Base-by-base conservation (phyloP, 768 basidiomycete species). In the Phylloporus sp. region DNA sequence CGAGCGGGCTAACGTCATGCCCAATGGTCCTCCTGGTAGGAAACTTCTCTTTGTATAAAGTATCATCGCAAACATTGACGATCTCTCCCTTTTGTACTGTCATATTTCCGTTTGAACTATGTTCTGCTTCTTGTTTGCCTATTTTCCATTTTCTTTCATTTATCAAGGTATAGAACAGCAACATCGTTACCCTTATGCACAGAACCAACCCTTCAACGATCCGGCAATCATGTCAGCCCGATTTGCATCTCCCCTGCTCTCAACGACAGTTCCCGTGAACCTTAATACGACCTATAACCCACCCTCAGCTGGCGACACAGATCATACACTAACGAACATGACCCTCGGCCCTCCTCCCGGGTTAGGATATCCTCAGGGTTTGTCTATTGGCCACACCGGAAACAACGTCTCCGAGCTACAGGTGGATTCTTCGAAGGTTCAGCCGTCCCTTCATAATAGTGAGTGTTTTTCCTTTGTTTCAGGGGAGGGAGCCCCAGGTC, bases 161-260 rank as follows among this genome's bases (percentile, higher is more conserved):
- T 52, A 34, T 50, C 46, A 59, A 61, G 60, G 53, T 54, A 47
- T 64, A 71, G 76, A 77, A 60, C 71, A 66, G 32, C 66, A 73
- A 40, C 63, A 65, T 31, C 62, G 59, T 44, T 70, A 65, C 58
- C 65, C 69, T 12, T 70, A 66, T 49, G 47, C 58, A 62, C 71
- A 65, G 58, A 56, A 60, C 55, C 78, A 77, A 53, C 77, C 77
- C 24, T 89, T 88, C 66, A 77, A 73, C 54, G 88, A 90, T 59
- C 87, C 87, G 40, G 87, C 87, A 12, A 88, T 90, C 43, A 88
- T 90, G 85, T 84, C 86, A 29, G 85, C 85, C 20, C 78, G 82
- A 54, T 78, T 88, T 64, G 74, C 77, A 5, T 71, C 80, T 12
- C 70, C 69, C 5, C 57, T 75, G 35, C 47, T 70, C 27, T 59